These are phyloP conservation scores for Hanseniaspora uvarum DNA, from an alignment of 1,139 yeast species.

Conservation along the genomic window DNA sequence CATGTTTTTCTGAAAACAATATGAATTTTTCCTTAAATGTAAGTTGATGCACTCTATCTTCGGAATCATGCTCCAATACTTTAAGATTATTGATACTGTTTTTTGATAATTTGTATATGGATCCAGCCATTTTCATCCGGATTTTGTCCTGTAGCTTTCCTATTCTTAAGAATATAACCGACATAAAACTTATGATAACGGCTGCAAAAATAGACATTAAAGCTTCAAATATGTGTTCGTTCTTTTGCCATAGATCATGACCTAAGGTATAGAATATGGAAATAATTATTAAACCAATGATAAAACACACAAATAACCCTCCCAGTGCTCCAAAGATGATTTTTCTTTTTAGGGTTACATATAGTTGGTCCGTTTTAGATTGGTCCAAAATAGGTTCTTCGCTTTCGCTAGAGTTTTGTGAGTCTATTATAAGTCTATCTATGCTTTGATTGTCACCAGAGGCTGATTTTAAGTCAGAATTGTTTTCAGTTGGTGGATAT, in stretches of 20 bases:
- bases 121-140: conserved; percentile 78
- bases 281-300: conserved; percentile 76
- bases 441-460: not conserved
- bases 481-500: conserved; percentile 27
- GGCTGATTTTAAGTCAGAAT: not conserved
- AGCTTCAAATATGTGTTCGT: conserved; percentile 95
- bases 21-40: conserved; percentile 21
- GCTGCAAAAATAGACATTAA: conserved; percentile 74
- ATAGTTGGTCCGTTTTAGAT: conserved; percentile 32
- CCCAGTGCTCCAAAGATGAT: conserved; percentile 68
- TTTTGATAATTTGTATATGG: conserved; percentile 38
- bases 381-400: not conserved
- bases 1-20: conserved; percentile 48
- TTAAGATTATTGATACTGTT: not conserved
- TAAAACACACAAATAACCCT: conserved; percentile 65
- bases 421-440: not conserved
- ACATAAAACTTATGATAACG: conserved; percentile 76
- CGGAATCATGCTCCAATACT: conserved; percentile 21
- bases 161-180: conserved; percentile 80
- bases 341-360: conserved; percentile 55
- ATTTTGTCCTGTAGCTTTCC: conserved; percentile 87
- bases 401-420: not conserved
- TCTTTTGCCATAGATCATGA: conserved; percentile 69
- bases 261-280: conserved; percentile 73
- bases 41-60: conserved; percentile 16